phyloP scores from a whole-genome alignment of 1,139 yeast genomes.

The Candida sp. region DNA sequence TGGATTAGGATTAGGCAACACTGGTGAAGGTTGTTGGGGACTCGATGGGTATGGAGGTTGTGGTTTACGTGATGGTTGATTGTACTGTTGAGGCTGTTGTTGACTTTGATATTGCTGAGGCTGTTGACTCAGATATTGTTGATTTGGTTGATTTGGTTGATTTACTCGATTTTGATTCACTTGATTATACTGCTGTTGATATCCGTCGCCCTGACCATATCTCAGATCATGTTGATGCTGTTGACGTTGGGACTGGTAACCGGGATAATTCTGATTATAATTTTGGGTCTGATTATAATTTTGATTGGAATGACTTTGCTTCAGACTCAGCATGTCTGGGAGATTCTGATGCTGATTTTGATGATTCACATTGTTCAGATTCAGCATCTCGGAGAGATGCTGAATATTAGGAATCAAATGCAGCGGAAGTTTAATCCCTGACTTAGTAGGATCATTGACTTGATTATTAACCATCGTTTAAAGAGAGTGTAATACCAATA shows the following conservation, averaged over 20 bases:
- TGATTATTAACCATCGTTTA: neutral
- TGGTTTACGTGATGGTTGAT: no score
- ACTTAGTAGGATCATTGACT: slow-evolving; percentile 1
- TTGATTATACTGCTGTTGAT: slow-evolving; percentile 3
- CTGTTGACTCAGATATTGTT: slow-evolving; percentile 5
- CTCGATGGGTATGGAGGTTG: slow-evolving; percentile 3
- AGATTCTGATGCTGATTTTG: slow-evolving; percentile 6
- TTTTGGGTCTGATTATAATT: neutral
- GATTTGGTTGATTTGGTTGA: slow-evolving; percentile 8
- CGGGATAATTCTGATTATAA: slow-evolving; percentile 7
- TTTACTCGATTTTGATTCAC: slow-evolving; percentile 2
- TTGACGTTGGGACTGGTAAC: slow-evolving; percentile 5
- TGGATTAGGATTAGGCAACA: neutral
- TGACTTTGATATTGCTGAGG: slow-evolving; percentile 3
- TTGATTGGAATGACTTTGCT: slow-evolving; percentile 5
- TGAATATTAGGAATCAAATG: slow-evolving; percentile 26
- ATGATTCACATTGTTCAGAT: slow-evolving; percentile 4
- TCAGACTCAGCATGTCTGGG: slow-evolving; percentile 4
- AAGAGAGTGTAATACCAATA: neutral
- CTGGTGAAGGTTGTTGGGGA: slow-evolving; percentile 7
- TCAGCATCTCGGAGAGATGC: neutral
- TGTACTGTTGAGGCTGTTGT: neutral
- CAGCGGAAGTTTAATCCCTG: slow-evolving; percentile 19
- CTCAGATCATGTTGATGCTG: slow-evolving; percentile 5
- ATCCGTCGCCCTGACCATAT: neutral